phyloP scores from a whole-genome alignment of 2,329 filamentous ascomycete species.

The Botrytis byssoidea region DNA sequence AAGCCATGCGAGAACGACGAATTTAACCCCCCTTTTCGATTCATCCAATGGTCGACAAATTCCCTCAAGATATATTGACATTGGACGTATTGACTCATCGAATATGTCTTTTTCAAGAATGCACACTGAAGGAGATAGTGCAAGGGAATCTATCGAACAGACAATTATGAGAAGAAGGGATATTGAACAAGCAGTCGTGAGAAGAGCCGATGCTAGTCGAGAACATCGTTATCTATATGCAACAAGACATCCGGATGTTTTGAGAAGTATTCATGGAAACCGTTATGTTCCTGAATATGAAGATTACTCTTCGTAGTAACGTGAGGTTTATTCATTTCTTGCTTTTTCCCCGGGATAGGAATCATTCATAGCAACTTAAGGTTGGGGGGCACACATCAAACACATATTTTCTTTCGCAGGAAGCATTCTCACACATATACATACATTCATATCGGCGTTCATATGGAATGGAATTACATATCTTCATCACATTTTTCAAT shows the following conservation, averaged over 20 bases:
- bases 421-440: neutral
- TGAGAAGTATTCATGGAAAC: neutral
- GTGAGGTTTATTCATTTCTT: neutral
- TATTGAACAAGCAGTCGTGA: neutral
- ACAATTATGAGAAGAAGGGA: neutral
- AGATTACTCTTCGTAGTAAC: neutral
- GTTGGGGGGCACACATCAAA: neutral
- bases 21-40: neutral
- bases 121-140: neutral
- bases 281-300: neutral
- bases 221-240: neutral
- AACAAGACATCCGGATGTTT: neutral
- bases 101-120: neutral
- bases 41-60: neutral
- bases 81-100: neutral
- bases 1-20: too few relatives aligned
- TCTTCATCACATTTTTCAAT: conserved; percentile 3
- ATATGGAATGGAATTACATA: conserved; percentile 7
- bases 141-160: neutral
- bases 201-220: neutral
- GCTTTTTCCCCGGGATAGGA: neutral
- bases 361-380: neutral
- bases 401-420: neutral
- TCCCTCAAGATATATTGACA: neutral
- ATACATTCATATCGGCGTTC: conserved; percentile 5